Evolutionary conservation across 352 stramenopile species (phyloP), one percentile per base, ranked within the genome.

Genomic region (Globisporangium mamillatum): DNA sequence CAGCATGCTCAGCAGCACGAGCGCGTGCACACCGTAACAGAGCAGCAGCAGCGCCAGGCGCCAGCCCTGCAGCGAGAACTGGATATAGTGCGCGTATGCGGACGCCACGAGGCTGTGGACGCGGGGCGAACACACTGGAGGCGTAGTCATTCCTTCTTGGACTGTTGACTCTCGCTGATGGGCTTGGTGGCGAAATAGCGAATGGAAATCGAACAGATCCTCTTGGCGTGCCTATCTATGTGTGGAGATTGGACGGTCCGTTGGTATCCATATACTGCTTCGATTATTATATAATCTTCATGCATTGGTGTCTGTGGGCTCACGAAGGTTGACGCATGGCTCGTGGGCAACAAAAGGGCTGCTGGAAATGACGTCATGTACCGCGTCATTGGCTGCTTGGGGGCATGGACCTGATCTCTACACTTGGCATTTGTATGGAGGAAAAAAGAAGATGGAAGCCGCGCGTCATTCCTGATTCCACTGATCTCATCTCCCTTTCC

Each of bases 61-160:
- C 64, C 64, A 69, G n/a, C 64, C 55, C 8, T 59, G 56, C 25
- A 56, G 56, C 7, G 55, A 69, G 38, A 69, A 22, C 36, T 69
- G 38, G 10, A 58, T 4, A 41, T 64, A 69, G 54, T 41, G 64
- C 27, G 22, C n/a, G 27, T 58, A 69, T 12, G n/a, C 57, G 9
- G 20, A 27, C 25, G 41, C 9, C 16, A 8, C 32, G 22, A 61
- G n/a, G 52, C 52, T 58, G 22, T 7, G 38, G 12, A 6, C 10
- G 2, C 22, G 16, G 1, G 52, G 18, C 4, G 24, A 58, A 14
- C 52, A 58, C 52, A 58, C 52, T 4, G 48, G 14, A 14, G 34
- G 3, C 16, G 36, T 22, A 2, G 34, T 44, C 52, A 58, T 41
- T 58, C 60, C 29, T 54, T 50, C 34, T 32, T 57, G 52, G 22